phyloP scores from a whole-genome alignment of 1,284 basidiomycete genomes.

The Caloboletus firmus region DNA sequence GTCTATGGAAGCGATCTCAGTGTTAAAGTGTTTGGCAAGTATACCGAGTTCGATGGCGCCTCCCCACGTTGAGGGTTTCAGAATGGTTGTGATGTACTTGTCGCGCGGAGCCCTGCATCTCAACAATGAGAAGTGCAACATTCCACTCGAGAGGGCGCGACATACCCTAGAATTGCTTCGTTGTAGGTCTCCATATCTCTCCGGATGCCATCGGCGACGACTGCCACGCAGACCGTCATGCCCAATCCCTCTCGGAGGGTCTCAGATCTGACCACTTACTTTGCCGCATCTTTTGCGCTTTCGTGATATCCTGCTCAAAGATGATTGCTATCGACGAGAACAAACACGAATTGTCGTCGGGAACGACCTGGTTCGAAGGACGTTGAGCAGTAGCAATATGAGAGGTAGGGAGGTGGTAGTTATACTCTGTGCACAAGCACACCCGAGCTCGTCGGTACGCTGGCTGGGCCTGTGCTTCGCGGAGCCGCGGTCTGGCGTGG shows the following conservation, averaged over 20 bases:
- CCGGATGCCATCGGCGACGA: slow-evolving; percentile 79
- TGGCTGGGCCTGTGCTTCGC: slow-evolving; percentile 48
- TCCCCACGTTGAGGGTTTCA: slow-evolving; percentile 82
- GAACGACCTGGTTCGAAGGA: slow-evolving; percentile 62
- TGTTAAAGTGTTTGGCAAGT: slow-evolving; percentile 75
- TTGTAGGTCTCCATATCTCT: slow-evolving; percentile 70
- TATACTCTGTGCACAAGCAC: slow-evolving; percentile 69
- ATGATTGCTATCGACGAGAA: slow-evolving; percentile 85
- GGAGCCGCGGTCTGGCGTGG: slow-evolving; percentile 8
- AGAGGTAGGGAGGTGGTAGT: neutral
- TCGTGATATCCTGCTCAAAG: slow-evolving; percentile 76
- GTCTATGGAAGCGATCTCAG: slow-evolving; percentile 88
- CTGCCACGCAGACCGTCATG: slow-evolving; percentile 40
- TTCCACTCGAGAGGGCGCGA: slow-evolving; percentile 6
- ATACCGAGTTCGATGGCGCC: slow-evolving; percentile 90
- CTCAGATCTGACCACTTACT: slow-evolving; percentile 42
- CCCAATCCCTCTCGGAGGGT: neutral
- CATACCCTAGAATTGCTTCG: slow-evolving; percentile 83
- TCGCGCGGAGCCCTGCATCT: slow-evolving; percentile 60
- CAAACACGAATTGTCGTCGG: slow-evolving; percentile 92
- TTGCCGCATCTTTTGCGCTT: slow-evolving; percentile 64
- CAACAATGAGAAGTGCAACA: slow-evolving; percentile 17
- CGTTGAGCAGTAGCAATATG: slow-evolving; percentile 3
- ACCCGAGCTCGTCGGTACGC: slow-evolving; percentile 54
- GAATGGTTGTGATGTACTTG: slow-evolving; percentile 79